Evolutionary conservation across 495 filamentous ascomycete genomes (phyloP), one percentile per base, ranked within the genome.

Genomic region (Zalerion maritima): DNA sequence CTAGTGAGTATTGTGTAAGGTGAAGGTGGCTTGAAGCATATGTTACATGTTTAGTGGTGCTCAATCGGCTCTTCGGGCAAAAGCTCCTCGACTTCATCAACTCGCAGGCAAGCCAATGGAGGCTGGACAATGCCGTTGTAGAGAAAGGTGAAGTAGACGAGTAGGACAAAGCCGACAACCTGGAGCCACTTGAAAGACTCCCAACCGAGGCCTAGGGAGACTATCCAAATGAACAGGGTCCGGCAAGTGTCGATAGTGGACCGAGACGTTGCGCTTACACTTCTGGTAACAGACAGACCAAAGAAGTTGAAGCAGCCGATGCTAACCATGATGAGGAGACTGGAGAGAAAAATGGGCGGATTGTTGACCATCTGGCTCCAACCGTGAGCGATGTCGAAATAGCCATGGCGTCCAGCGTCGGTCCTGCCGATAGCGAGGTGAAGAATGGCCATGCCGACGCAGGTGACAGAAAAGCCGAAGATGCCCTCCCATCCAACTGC

Each of bases 261-360:
- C 28, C 89, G 75, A 0, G 86, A 79, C 0, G 89, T 97, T 13
- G 89, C 89, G 24, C 75, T 82, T 29, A 97, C 84, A 38, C 56
- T 71, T 21, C 81, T 73, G 2, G 89, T 97, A 5, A 97, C 86
- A 4, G 75, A 81, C 10, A 97, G 73, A 18, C 89, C 89, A 55
- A 97, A 97, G 64, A 86, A 96, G 59, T 97, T 97, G 72, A 94
- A 97, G 29, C 87, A 84, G 21, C 85, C 85, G 46, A 97, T 96
- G 47, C 78, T 86, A 41, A 97, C 70, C 89, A 97, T 97, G 38
- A 94, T 96, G 22, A 86, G 47, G 10, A 96, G 14, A 28, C 79
- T 86, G 5, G 78, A 77, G 0, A 86, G 40, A 16, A 71, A 70
- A 29, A 97, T 72, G 1, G 65, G 42, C n/a, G 55, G 62, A 46